These are phyloP conservation scores for Monosporascus cannonballus DNA, from an alignment of 2,329 filamentous ascomycete genomes.

Conservation along the genomic window DNA sequence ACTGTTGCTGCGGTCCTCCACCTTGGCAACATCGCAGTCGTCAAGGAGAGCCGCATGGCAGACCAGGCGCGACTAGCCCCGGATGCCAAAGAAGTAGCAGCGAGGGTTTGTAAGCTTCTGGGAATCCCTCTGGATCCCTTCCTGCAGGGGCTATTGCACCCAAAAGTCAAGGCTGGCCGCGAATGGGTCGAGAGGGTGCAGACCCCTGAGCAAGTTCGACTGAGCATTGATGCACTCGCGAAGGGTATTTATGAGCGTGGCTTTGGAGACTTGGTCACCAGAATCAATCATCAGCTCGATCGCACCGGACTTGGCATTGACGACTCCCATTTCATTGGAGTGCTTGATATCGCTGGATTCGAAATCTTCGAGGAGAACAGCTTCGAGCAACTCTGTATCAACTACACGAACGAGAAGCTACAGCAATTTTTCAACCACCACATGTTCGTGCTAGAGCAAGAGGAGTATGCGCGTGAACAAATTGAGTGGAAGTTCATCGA, in stretches of 20 bases:
- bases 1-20: slow-evolving; percentile 91
- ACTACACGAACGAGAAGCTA: slow-evolving; percentile 98
- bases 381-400: slow-evolving; percentile 98
- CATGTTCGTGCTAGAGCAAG: slow-evolving; percentile 98
- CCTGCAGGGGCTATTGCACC: slow-evolving; percentile 81
- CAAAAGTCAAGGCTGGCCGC: slow-evolving; percentile 87
- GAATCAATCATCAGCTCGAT: slow-evolving; percentile 89
- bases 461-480: slow-evolving; percentile 94
- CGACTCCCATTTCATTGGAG: slow-evolving; percentile 92
- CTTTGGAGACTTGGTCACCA: slow-evolving; percentile 85
- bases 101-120: slow-evolving; percentile 75
- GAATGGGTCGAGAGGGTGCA: slow-evolving; percentile 99
- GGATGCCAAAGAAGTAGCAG: slow-evolving; percentile 68
- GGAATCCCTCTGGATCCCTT: slow-evolving; percentile 83
- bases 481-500: slow-evolving; percentile 99
- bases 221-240: slow-evolving; percentile 82
- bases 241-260: slow-evolving; percentile 98
- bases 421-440: slow-evolving; percentile 99
- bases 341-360: slow-evolving; percentile 97
- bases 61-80: slow-evolving; percentile 82
- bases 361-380: slow-evolving; percentile 98
- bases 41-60: slow-evolving; percentile 82
- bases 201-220: slow-evolving; percentile 89
- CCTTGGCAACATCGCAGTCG: slow-evolving; percentile 82
- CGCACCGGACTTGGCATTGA: slow-evolving; percentile 76